These are phyloP conservation scores for Aspergillus brunneoviolaceus DNA, from an alignment of 2,329 filamentous ascomycete genomes.

Conservation along the genomic window DNA sequence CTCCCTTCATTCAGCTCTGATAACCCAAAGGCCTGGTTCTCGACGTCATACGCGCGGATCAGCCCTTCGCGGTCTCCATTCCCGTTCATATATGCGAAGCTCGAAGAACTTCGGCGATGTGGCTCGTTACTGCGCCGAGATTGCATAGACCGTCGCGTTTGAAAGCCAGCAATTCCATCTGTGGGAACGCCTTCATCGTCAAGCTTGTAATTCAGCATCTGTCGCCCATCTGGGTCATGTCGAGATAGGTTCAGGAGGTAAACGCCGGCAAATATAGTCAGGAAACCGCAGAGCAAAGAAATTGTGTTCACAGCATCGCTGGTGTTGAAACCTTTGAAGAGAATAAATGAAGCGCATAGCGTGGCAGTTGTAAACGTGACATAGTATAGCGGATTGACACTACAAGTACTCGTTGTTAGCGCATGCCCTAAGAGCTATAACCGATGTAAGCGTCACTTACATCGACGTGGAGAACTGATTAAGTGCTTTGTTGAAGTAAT, in stretches of 20 bases:
- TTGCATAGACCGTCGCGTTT: conserved; percentile 93
- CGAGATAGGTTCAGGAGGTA: conserved; percentile 96
- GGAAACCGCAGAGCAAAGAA: conserved; percentile 86
- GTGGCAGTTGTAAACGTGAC: conserved; percentile 96
- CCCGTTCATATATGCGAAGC: conserved; percentile 57
- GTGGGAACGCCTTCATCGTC: conserved; percentile 74
- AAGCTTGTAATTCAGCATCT: conserved; percentile 58
- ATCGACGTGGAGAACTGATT: conserved; percentile 97
- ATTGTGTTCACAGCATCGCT: conserved; percentile 88
- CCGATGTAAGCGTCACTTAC: conserved; percentile 56
- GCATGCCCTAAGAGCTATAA: neutral
- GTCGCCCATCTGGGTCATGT: conserved; percentile 78
- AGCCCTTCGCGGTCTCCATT: conserved; percentile 72
- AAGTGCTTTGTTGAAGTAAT: conserved; percentile 98
- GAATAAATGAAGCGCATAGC: conserved; percentile 89
- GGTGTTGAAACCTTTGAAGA: conserved; percentile 95
- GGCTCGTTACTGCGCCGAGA: conserved; percentile 67
- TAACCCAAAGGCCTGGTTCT: conserved; percentile 73
- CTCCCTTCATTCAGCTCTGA: conserved; percentile 76
- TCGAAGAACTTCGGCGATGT: conserved; percentile 61
- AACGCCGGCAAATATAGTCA: conserved; percentile 92
- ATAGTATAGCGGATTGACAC: conserved; percentile 95
- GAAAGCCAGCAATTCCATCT: conserved; percentile 83
- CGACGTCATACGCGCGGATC: conserved; percentile 86
- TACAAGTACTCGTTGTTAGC: conserved; percentile 38